Base-by-base conservation (phyloP, 2,329 filamentous ascomycete genomes). In the Stachybotrys elegans region DNA sequence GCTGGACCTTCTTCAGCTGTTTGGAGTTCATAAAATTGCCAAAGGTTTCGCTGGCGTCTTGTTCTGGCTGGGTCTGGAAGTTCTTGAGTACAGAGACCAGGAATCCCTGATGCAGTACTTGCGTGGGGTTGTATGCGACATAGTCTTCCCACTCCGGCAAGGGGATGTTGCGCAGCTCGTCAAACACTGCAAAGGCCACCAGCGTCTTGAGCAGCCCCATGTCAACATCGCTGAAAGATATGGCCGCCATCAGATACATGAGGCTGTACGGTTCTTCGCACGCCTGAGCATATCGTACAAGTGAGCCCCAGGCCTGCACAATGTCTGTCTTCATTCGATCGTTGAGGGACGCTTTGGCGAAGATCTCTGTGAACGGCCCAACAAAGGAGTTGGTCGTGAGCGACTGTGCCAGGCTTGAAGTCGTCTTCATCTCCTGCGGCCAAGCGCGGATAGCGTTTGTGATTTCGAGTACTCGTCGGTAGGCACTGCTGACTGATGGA, bases 381-480 rank as follows among this genome's bases (percentile, higher is more conserved):
- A 57, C 22, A 9, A 34, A 35, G 12, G 44, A 41, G 1, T 48
- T 42, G 3, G 47, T 40, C 4, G 50, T 45, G 8, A 57, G 47
- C 4, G 40, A 17, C 17, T 51, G 51, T 7, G 53, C 46, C n/a
- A 57, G 44, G 3, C 17, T 45, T 9, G 51, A 27, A 2, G 50
- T 48, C 5, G 54, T 56, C 6, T 48, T 47, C 21, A 57, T 41
- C 6, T 8, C 53, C 23, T 50, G 41, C 4, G 54, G 45, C 51
- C 52, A 53, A 29, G 46, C 32, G 0, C 25, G 35, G 5, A 57
- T 47, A n/a, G 50, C 14, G 2, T 52, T 40, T 20, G 41, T 44
- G 6, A 51, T 40, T 22, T 57, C 54, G 7, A 57, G 45, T 19
- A 57, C 54, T n/a, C 56, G 57, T 6, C 51, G 47, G 38, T 53